Evolutionary conservation across 2,329 filamentous ascomycete species (phyloP), one percentile per base, ranked within the genome.

Genomic region (Fusarium pseudoanthophilum): DNA sequence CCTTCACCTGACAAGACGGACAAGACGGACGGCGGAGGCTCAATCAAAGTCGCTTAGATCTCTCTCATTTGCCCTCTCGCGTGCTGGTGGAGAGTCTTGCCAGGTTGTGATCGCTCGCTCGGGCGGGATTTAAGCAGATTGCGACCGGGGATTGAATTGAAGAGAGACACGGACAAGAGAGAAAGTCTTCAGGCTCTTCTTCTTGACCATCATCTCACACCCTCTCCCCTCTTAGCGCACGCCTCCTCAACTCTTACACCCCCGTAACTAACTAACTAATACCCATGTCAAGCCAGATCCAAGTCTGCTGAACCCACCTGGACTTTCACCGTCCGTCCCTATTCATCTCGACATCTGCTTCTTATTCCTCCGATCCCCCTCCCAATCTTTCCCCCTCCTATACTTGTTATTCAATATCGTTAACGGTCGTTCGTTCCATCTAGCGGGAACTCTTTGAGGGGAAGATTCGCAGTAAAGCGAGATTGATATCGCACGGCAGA

Each of bases 61-160:
- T 76, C 69, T 78, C 69, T 76, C 69, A 77, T 78, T 78, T 76
- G 60, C 66, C 59, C 63, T 77, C 73, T 76, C 58, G 67, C 73
- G 68, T 77, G 68, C 69, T 76, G 59, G 73, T 76, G 76, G 76
- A 68, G 69, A 72, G 46, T 30, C 46, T 48, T 32, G 60, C 42
- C 46, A 51, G 75, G 69, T 70, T 63, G 55, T 78, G 76, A 78
- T 78, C 76, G 73, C 72, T 76, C 28, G 28, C 36, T 57, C 69
- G 73, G 67, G 71, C 68, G 68, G 69, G 65, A 73, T 78, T 28
- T 18, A 76, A 74, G 76, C 75, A 78, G 76, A 78, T 78, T 78
- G 73, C 73, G 63, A 72, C 73, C 34, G 37, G 61, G 64, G 64
- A 43, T 42, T 42, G 36, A 60, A 26, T 56, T 55, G 24, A 57